These are phyloP conservation scores for Scleromitrula shiraiana DNA, from an alignment of 2,329 filamentous ascomycete genomes.

Conservation along the genomic window DNA sequence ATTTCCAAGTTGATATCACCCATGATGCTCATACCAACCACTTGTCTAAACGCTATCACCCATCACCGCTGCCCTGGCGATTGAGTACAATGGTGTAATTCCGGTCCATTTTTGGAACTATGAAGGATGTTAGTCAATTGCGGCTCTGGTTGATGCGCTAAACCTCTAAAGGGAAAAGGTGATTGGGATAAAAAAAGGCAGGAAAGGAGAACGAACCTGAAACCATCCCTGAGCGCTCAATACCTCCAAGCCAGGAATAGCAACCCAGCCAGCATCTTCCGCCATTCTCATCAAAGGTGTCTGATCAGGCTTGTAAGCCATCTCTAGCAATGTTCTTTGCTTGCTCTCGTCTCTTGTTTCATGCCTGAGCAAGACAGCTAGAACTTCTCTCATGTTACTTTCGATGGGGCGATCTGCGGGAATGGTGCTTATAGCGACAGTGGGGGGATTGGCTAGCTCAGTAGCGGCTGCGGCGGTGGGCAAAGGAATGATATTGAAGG, in stretches of 20 bases:
- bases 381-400: conserved; percentile 53
- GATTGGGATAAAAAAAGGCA: too few species aligned
- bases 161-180: background rate
- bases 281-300: conserved; percentile 84
- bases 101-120: conserved; percentile 80
- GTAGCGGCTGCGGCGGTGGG: conserved; percentile 42
- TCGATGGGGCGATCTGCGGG: conserved; percentile 85
- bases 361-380: conserved; percentile 46
- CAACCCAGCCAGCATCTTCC: conserved; percentile 67
- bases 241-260: conserved; percentile 81
- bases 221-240: conserved; percentile 83
- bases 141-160: too few species aligned
- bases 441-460: conserved; percentile 45
- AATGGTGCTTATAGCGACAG: conserved; percentile 80
- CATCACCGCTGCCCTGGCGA: conserved; percentile 56
- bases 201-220: conserved; percentile 52
- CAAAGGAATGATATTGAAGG: conserved; percentile 64
- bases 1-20: too few species aligned
- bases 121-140: conserved; percentile 15
- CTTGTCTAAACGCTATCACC: conserved; percentile 9
- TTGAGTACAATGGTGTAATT: conserved; percentile 63
- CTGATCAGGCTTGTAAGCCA: conserved; percentile 87
- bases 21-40: too few species aligned
- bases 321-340: conserved; percentile 68
- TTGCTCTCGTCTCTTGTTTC: conserved; percentile 27